phyloP scores from a whole-genome alignment of 306 rosid genomes.

The Vigna mungo region DNA sequence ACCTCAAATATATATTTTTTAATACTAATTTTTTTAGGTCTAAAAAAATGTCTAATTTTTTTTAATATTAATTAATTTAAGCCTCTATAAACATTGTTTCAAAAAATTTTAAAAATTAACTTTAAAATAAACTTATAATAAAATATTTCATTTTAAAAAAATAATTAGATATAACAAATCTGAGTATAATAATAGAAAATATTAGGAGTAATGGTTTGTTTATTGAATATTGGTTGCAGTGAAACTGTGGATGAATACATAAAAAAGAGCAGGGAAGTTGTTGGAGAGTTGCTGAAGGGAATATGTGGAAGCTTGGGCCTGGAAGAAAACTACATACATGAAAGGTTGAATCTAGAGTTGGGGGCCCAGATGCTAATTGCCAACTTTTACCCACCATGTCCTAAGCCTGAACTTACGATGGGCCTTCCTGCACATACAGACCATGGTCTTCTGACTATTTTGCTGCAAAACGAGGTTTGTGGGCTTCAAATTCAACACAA shows the following conservation, averaged over 20 bases:
- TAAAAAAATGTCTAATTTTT: no score
- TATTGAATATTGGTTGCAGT: conserved; percentile 36
- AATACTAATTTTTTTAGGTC: no score
- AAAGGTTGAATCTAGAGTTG: conserved; percentile 38
- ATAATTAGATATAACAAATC: no score
- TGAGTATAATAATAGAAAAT: no score
- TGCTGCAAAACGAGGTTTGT: conserved; percentile 48
- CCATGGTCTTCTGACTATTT: conserved; percentile 59
- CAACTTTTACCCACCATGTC: conserved; percentile 69
- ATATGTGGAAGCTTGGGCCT: conserved; percentile 56
- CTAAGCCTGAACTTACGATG: conserved; percentile 58
- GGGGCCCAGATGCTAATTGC: conserved; percentile 48
- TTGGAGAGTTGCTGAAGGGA: conserved; percentile 57
- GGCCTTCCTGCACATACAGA: conserved; percentile 71
- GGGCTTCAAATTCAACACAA: conserved; percentile 66
- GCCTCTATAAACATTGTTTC: no score
- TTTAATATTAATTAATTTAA: no score
- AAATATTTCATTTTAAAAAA: no score
- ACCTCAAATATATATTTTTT: no score
- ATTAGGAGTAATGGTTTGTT: not conserved
- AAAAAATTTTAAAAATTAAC: no score
- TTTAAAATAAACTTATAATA: no score
- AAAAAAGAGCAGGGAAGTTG: conserved; percentile 40
- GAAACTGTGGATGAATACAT: conserved; percentile 49
- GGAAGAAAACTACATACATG: conserved; percentile 44